Conservation (phyloP, 2,329 filamentous ascomycete species). For the Colletotrichum lini region DNA sequence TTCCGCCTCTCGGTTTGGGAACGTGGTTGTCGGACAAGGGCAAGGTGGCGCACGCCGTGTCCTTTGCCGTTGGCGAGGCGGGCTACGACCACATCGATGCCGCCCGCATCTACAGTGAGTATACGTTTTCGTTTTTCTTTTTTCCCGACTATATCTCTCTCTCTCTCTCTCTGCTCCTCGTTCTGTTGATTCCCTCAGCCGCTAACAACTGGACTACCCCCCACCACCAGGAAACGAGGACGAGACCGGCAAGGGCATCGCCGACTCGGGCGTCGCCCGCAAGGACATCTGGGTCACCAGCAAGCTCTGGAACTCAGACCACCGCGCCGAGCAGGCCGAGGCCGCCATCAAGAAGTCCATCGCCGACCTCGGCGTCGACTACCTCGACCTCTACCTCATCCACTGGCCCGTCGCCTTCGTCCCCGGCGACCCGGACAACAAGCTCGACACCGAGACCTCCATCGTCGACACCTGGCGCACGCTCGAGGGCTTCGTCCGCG, state of each 20-base stretch:
- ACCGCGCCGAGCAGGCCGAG: constrained; percentile 47
- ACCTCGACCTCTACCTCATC: constrained; percentile 69
- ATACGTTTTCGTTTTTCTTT: too few relatives aligned
- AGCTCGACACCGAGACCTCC: constrained; percentile 48
- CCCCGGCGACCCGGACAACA: constrained; percentile 45
- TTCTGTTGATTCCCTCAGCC: too few relatives aligned
- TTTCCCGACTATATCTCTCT: too few relatives aligned
- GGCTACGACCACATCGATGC: constrained; percentile 73
- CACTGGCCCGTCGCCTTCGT: constrained; percentile 56
- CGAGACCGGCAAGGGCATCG: constrained; percentile 64
- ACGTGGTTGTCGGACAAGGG: constrained; percentile 76
- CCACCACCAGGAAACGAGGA: constrained; percentile 63
- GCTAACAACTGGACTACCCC: not conserved
- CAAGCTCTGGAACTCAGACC: constrained; percentile 75
- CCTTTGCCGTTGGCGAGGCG: constrained; percentile 58
- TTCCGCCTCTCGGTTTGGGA: constrained; percentile 52
- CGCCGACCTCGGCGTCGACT: constrained; percentile 62
- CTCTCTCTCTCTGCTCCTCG: constrained; percentile 42
- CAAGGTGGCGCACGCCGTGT: constrained; percentile 71
- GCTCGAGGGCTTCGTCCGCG: constrained; percentile 68
- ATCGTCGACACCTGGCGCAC: constrained; percentile 68
- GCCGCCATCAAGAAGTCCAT: constrained; percentile 63
- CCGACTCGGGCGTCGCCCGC: constrained; percentile 59
- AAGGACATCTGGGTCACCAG: constrained; percentile 71
- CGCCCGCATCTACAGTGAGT: constrained; percentile 63